phyloP scores from a whole-genome alignment of 2,329 filamentous ascomycete genomes.

The Beauveria sp. region DNA sequence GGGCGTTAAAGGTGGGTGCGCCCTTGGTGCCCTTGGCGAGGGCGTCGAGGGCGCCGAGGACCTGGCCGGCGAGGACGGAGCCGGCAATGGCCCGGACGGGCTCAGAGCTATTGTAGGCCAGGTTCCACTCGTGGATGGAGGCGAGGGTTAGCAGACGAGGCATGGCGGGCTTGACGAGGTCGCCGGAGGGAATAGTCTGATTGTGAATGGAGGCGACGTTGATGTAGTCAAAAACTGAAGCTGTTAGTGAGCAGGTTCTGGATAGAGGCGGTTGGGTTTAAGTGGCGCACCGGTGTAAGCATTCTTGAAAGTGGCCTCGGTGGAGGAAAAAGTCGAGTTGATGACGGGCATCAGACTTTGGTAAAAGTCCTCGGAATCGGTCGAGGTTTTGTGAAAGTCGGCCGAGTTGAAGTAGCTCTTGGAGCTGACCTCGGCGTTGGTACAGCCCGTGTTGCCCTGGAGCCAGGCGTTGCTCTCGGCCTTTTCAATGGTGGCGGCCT shows the following conservation, averaged over 20 bases:
- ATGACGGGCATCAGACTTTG: slow-evolving; percentile 45
- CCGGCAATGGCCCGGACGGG: slow-evolving; percentile 51
- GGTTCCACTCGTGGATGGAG: slow-evolving; percentile 71
- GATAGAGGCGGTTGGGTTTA: background rate
- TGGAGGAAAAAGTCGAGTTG: slow-evolving; percentile 41
- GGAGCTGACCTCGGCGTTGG: slow-evolving; percentile 45
- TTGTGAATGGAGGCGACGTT: slow-evolving; percentile 56
- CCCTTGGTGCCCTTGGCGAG: slow-evolving; percentile 35
- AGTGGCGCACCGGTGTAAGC: slow-evolving; percentile 49
- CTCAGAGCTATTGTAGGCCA: slow-evolving; percentile 74
- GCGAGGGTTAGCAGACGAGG: slow-evolving; percentile 64
- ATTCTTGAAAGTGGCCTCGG: slow-evolving; percentile 47
- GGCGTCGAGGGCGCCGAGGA: slow-evolving; percentile 44
- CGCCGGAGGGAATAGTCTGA: slow-evolving; percentile 29
- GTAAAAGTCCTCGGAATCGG: slow-evolving; percentile 54
- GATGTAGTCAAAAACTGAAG: slow-evolving; percentile 50
- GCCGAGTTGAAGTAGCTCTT: slow-evolving; percentile 44
- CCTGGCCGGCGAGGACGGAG: slow-evolving; percentile 48
- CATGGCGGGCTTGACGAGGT: slow-evolving; percentile 54
- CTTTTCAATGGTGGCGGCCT: slow-evolving; percentile 46
- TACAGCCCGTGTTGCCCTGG: slow-evolving; percentile 50
- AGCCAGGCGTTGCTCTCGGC: slow-evolving; percentile 52
- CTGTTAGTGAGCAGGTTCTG: slow-evolving; percentile 6
- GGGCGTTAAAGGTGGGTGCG: slow-evolving; percentile 38
- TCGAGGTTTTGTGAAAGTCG: slow-evolving; percentile 37